These are phyloP conservation scores for Chlorella sp. DNA, from an alignment of 139 green algal species.

Conservation along the genomic window DNA sequence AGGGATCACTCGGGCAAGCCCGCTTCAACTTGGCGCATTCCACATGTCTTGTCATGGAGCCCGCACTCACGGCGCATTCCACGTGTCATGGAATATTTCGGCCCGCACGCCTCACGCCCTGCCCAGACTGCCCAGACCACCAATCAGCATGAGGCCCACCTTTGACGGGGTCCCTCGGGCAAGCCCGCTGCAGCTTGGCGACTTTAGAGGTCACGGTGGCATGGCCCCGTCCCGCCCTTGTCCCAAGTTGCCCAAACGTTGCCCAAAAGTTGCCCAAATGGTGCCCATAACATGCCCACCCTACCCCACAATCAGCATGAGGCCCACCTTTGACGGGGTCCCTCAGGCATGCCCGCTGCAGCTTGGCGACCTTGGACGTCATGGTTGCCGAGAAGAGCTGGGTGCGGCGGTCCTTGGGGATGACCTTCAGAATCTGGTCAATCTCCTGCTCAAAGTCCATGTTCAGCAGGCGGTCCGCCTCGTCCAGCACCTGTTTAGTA, in stretches of 20 bases:
- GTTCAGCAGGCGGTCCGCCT: conserved; percentile 98
- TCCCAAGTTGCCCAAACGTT: too few species aligned
- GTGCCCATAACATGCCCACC: too few species aligned
- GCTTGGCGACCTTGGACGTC: conserved; percentile 98
- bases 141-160: not conserved
- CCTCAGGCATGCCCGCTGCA: conserved; percentile 95
- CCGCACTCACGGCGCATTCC: too few species aligned
- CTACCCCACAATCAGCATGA: not conserved
- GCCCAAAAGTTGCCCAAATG: too few species aligned
- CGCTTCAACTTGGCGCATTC: conserved; percentile 99
- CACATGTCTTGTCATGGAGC: too few species aligned
- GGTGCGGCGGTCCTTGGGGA: conserved; percentile 82
- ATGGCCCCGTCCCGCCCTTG: too few species aligned
- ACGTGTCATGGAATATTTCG: too few species aligned
- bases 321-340: conserved; percentile 84
- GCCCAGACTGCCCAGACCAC: too few species aligned
- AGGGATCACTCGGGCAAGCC: conserved; percentile 91
- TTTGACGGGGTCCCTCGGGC: conserved; percentile 92
- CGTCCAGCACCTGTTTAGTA: conserved; percentile 83
- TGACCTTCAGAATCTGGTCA: conserved; percentile 96
- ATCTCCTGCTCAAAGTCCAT: conserved; percentile 99
- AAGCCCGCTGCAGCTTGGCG: conserved; percentile 97
- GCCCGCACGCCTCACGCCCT: too few species aligned
- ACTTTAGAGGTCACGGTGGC: conserved; percentile 99
- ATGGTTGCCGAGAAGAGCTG: conserved; percentile 99